Evolutionary conservation across 257 asterid species (phyloP), one percentile per base, ranked within the genome.

Genomic region (Jaltomata sinuosa): DNA sequence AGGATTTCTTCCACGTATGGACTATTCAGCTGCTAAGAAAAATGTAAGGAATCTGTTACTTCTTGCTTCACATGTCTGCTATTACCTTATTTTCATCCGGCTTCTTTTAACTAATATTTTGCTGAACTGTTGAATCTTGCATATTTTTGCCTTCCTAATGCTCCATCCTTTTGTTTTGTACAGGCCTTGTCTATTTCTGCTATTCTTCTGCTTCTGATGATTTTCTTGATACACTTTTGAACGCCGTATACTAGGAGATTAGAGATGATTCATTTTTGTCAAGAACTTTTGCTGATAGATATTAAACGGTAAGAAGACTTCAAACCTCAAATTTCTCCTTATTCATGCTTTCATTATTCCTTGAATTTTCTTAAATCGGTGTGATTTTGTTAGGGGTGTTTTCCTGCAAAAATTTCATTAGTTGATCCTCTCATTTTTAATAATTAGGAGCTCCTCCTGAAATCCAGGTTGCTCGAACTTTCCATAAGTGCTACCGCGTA

Each of bases 1-100:
- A 82, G 95, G 93, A 7, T 85, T 54, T 88, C 88, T 92, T 71
- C 98, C 97, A 0, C 91, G 88, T 7, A 94, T 93, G 89, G 92
- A 91, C 55, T 93, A 92, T 85, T 93, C 98, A 11, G 83, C 87
- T 89, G 91, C 97, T 1, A 19, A 5, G 68, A 86, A 71, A 80
- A 87, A 84, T 50, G 98, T 93, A 85, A 89, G 98, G 12, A 65
- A 50, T 27, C 12, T 45, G 62, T 47, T 19, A 38, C 40, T 40
- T 77, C 79, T 71, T 54, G 64, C 27, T 72, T 36, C 10, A 55
- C n/a, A 49, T 14, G 25, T 25, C 3, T 3, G 29, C 72, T 42
- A 40, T 22, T 49, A 21, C 67, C 32, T 72, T 42, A 40, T 55
- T 52, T 67, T 18, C 61, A 40, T 27, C 14, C 14, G 5, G 18